Conservation (phyloP, 768 basidiomycete genomes). For the Mrakia gelida region DNA sequence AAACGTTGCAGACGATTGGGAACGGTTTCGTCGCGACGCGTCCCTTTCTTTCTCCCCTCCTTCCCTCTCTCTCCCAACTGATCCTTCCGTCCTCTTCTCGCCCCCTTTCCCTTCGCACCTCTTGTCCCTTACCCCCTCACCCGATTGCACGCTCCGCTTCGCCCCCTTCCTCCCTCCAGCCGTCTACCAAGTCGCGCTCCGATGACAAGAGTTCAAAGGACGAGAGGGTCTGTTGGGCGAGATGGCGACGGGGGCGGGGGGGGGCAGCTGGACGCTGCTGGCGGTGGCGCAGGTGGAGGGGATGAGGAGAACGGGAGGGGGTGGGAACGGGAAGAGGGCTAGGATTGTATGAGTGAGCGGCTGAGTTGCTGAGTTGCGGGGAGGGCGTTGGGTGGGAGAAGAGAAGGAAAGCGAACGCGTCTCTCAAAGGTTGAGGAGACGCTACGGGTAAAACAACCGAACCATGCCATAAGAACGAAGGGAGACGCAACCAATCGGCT, state of each 20-base stretch:
- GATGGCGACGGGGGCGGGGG: conserved; percentile 23
- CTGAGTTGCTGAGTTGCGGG: too few species aligned
- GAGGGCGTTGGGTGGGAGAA: too few species aligned
- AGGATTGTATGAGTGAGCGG: neutral
- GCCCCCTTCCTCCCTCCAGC: neutral
- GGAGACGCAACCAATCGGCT: too few species aligned
- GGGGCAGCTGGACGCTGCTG: neutral
- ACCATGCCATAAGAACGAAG: too few species aligned
- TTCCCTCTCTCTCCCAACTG: neutral
- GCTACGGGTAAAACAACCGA: too few species aligned
- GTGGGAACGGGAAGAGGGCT: conserved; percentile 5
- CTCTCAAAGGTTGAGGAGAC: too few species aligned
- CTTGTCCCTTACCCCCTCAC: too few species aligned
- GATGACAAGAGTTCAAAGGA: conserved; percentile 12
- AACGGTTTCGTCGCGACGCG: conserved; percentile 57
- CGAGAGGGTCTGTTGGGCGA: conserved; percentile 12
- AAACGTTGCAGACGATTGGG: conserved; percentile 93
- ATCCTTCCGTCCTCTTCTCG: too few species aligned
- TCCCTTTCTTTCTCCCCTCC: neutral
- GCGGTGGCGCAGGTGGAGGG: neutral
- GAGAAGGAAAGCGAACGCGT: too few species aligned
- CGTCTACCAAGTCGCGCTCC: conserved; percentile 26
- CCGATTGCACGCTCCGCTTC: neutral
- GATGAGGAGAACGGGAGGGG: neutral
- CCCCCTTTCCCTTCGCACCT: too few species aligned